Evolutionary conservation across 371 early-diverging fungal genomes (phyloP), one percentile per base, ranked within the genome.

Genomic region (Thermomucor indicae-seudaticae): DNA sequence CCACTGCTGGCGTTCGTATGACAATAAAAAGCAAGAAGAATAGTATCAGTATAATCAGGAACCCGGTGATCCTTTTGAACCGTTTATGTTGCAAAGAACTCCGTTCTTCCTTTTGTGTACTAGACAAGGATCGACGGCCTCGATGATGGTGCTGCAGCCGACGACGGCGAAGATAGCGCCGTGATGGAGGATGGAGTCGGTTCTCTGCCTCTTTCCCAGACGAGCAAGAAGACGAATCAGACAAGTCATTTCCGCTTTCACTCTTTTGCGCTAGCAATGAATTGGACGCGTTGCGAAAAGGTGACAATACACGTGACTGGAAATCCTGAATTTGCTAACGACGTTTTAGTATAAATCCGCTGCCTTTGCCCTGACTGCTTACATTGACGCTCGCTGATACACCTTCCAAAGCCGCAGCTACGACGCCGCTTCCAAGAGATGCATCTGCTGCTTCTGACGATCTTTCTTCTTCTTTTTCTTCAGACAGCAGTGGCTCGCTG

Each of bases 371-470:
- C 14, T 8, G 14, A 32, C 14, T 5, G 53, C 64, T 61, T 58
- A 66, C 67, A 61, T 64, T 70, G 5, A 63, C 67, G 31, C 70
- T 55, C 7, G 67, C 61, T 27, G 70, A 64, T 19, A 61, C 64
- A 40, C 61, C 64, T 2, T 47, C 67, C 11, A 70, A 39, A 1
- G 64, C 67, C 29, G 64, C 51, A 14, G 64, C 61, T 10, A 66
- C 57, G 2, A 62, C 60, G 34, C 67, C 55, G 11, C 51, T 37
- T 17, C 51, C 51, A 8, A 38, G n/a, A 23, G 29, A 14, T 10
- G 51, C 24, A 25, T 27, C 19, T 25, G 17, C 16, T 14, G 37
- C 22, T 11, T 12, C 14, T n/a, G 37, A 29, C 16, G 27, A 27
- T 11, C 3, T 16, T 32, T 40, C 22, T 20, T 50, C 27, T 19